Base-by-base conservation (phyloP, 208 protist genomes). In the Trypanosoma congolense region DNA sequence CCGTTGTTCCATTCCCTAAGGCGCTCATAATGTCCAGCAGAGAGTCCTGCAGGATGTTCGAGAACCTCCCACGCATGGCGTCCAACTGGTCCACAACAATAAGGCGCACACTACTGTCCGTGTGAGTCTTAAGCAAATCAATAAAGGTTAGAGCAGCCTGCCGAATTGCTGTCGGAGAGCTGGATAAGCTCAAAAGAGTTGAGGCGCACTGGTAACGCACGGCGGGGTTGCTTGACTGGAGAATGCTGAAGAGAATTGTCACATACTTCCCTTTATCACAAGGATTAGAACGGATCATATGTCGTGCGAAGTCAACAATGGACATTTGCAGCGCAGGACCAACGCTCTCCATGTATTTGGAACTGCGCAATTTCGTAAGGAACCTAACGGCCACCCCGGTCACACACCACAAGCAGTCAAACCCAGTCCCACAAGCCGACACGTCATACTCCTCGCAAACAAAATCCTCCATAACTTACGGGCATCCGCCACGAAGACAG, bases 101-200 rank as follows among this genome's bases (percentile, higher is more conserved):
- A 21, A 99, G 78, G 36, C 98, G 97, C n/a, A 99, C 97, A 69
- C 96, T 99, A 83, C 97, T 98, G 68, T 99, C 97, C 30, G 73
- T 84, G 68, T 98, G 93, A 14, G 77, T 82, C 52, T 83, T 83
- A 28, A 98, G 77, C 19, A 99, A 74, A 63, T 97, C 83, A 47
- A 97, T 93, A 70, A 92, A 98, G 4, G 90, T 90, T 30, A 85
- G 70, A 21, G 93, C 83, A 16, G 92, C 91, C 60, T 96, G 87
- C 24, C 77, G 70, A 49, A 99, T 93, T 18, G 97, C 97, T 35
- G 96, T 98, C 9, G 96, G 96, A 2, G 93, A 97, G 4, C 87
- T 82, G 19, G 97, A 98, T 22, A 99, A 80, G 35, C 83, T 80
- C 22, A 99, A 60, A 45, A 99, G 82, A 30, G 96, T 97, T 26